Evolutionary conservation across 148 eudicot species (phyloP), one percentile per base, ranked within the genome.

Genomic region (Agrostemma githago): DNA sequence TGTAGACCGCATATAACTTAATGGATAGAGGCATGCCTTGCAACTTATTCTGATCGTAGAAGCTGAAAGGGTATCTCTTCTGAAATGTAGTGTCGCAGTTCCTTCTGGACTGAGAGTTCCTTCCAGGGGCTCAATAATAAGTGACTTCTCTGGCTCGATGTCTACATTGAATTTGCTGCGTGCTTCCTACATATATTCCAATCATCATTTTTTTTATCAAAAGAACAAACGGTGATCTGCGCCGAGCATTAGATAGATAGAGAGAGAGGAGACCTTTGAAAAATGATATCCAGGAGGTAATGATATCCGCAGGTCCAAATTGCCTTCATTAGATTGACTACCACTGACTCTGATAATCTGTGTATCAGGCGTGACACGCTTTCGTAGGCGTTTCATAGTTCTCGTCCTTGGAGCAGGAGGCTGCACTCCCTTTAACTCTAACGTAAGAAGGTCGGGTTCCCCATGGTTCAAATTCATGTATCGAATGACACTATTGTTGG

Each of bases 271-370:
- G 68, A 94, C 97, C 98, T 94, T 91, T 46, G 98, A 94, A 75
- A 94, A 94, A 86, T 91, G 98, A 84, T 91, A 94, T 38, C 98
- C 98, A 80, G 84, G 86, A 17, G 97, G 97, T 26, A 94, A 86
- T 7, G 89, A 86, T 81, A 94, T 87, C 46, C 78, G 79, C 15
- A 94, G 81, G 80, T 71, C 66, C 70, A 94, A 79, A 76, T 80
- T 86, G 12, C 96, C 98, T 77, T 88, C 92, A 19, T 37, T 82
- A 40, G 93, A 85, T 73, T 92, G 79, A 83, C 86, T 82, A 6
- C 98, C 98, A 79, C 82, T 70, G 41, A 94, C 83, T 51, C 58
- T 82, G 73, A 94, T 54, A 14, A 85, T 84, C 75, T 81, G 78
- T 62, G 93, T 83, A 76, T 90, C 93, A 64, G 90, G 79, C 15